These are phyloP conservation scores for Alternaria conjuncta DNA, from an alignment of 2,329 filamentous ascomycete species.

Conservation along the genomic window DNA sequence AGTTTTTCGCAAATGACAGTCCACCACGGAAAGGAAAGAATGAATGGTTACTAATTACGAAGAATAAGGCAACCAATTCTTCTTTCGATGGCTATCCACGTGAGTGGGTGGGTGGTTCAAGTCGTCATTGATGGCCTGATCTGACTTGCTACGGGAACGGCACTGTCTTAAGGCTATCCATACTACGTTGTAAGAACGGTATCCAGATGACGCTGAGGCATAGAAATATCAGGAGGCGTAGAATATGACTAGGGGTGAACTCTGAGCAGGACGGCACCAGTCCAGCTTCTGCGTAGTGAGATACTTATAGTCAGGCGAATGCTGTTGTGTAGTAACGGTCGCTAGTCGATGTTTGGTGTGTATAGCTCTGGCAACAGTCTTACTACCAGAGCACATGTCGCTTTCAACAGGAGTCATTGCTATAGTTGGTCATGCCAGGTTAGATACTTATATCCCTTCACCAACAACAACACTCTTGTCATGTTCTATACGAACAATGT, in stretches of 20 bases:
- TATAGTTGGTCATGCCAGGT: too few relatives aligned
- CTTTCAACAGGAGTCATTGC: not conserved
- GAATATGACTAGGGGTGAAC: not conserved
- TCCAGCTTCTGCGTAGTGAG: not conserved
- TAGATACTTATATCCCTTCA: not conserved
- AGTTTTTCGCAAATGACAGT: not conserved
- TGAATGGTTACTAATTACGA: not conserved
- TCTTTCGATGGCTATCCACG: not conserved
- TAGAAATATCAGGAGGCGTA: not conserved
- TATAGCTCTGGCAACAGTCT: not conserved
- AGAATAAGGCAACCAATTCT: not conserved
- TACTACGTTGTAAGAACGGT: not conserved
- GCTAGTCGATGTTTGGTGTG: not conserved
- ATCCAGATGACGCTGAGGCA: not conserved
- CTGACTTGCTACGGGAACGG: not conserved
- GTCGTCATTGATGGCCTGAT: not conserved
- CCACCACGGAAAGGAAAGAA: not conserved
- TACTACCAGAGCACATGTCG: not conserved
- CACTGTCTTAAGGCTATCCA: not conserved
- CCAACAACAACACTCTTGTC: constrained; percentile 1
- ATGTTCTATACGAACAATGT: constrained; percentile 17
- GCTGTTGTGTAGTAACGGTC: not conserved
- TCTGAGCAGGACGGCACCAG: not conserved
- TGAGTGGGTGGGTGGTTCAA: not conserved
- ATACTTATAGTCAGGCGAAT: not conserved